phyloP scores from a whole-genome alignment of 148 eudicot species.

The Rhododendron mucronatum region DNA sequence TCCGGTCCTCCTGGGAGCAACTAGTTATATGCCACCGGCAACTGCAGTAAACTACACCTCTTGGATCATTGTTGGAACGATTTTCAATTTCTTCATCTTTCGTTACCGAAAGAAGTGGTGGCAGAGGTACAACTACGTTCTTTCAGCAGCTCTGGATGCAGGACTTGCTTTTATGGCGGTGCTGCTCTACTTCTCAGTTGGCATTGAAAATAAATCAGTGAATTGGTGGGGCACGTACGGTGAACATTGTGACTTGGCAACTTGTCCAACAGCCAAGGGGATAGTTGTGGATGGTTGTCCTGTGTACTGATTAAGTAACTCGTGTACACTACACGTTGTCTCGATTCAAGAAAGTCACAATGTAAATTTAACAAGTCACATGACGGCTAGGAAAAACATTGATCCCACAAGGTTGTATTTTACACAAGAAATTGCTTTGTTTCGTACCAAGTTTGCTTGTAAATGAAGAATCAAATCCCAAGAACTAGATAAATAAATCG shows the following conservation, averaged over 20 bases:
- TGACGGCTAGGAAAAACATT: neutral
- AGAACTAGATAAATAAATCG: no score
- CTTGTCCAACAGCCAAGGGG: slow-evolving; percentile 89
- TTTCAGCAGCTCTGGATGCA: slow-evolving; percentile 92
- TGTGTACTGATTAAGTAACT: slow-evolving; percentile 19
- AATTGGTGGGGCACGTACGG: slow-evolving; percentile 94
- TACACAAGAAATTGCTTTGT: neutral
- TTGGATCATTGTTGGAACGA: slow-evolving; percentile 79
- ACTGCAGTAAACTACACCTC: slow-evolving; percentile 82
- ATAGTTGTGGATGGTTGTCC: slow-evolving; percentile 75
- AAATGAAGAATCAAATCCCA: neutral
- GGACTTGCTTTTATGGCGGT: slow-evolving; percentile 99
- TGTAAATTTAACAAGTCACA: neutral
- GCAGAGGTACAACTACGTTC: slow-evolving; percentile 92
- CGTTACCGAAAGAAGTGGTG: slow-evolving; percentile 88
- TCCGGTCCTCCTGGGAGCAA: slow-evolving; percentile 92
- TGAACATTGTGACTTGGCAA: slow-evolving; percentile 78
- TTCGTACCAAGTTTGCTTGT: neutral
- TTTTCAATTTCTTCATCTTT: slow-evolving; percentile 80
- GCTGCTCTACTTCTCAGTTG: slow-evolving; percentile 60
- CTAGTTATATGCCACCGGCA: slow-evolving; percentile 84
- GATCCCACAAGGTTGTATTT: neutral
- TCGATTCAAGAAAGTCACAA: neutral
- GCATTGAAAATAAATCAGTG: slow-evolving; percentile 57
- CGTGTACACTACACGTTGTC: slow-evolving; percentile 9